Evolutionary conservation across 1,139 yeast genomes (phyloP), one percentile per base, ranked within the genome.

Genomic region (Lodderomyces pseudojiufengensis): DNA sequence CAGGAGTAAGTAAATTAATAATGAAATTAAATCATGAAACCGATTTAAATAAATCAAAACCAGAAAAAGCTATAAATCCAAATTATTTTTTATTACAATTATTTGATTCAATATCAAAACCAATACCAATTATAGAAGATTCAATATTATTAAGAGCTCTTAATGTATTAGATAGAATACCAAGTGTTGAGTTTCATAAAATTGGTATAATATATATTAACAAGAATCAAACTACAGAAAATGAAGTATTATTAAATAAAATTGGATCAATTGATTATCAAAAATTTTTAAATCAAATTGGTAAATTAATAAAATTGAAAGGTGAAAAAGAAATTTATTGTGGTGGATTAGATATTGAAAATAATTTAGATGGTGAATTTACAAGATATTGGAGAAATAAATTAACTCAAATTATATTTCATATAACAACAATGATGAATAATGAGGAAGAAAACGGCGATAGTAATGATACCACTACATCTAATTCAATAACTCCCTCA

Each of bases 341-440:
- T 24, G 96, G 95, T 13, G 95, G 95, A 0, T 64, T 87, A 30
- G 95, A 86, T 46, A 79, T 78, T 0, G 80, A 73, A 37, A 71
- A 70, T 43, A 80, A 80, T 45, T 54, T 68, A 20, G 95, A 85
- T 60, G 96, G 96, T 4, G 80, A 82, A 42, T 82, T 63, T 51
- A 86, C 95, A 0, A 63, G 83, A 38, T 76, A 78, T 35, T 84
- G 92, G 88, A 70, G 75, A 36, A 85, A 83, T 46, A 79, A 81
- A 51, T 75, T 78, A 24, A 70, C 79, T 1, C 95, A 85, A 52
- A 61, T 86, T 33, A 73, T 85, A 8, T 87, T 77, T 57, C 95
- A 87, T 54, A 73, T 85, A 3, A 80, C 88, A 1, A 84, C 95
- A 0, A 60, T 87, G 73, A 87, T 87, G 95, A 82, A 84, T 2